Evolutionary conservation across 2,329 filamentous ascomycete species (phyloP).

Genomic region (Ascocoryne sarcoides): DNA sequence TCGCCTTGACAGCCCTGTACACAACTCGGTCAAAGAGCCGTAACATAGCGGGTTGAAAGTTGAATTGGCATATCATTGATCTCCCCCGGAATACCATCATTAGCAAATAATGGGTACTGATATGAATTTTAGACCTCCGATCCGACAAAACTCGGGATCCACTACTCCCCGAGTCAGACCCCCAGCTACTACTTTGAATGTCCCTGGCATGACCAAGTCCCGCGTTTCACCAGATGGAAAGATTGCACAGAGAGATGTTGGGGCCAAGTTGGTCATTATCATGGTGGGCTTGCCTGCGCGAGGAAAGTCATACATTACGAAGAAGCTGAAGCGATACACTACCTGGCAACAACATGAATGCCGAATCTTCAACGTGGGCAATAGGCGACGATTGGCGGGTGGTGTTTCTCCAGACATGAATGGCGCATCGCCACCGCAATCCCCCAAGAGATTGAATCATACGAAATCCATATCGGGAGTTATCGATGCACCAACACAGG

Average conservation of each 20-base stretch:
- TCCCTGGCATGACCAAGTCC: constrained; percentile 91
- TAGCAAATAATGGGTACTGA: constrained; percentile 6
- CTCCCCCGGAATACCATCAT: too few species aligned
- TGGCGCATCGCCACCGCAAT: constrained; percentile 19
- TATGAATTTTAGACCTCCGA: constrained; percentile 44
- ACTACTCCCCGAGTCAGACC: constrained; percentile 70
- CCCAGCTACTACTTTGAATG: constrained; percentile 91
- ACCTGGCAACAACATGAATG: constrained; percentile 98
- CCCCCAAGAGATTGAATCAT: constrained; percentile 7
- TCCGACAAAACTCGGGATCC: constrained; percentile 64
- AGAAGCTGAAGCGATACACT: constrained; percentile 90
- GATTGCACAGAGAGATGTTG: constrained; percentile 89
- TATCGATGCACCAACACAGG: constrained; percentile 36
- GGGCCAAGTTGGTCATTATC: constrained; percentile 91
- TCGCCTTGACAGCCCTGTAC: background rate
- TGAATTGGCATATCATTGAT: too few species aligned
- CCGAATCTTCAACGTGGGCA: constrained; percentile 94
- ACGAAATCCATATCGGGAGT: constrained; percentile 13
- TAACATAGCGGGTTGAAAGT: too few species aligned
- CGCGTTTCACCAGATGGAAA: constrained; percentile 91
- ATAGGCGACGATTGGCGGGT: constrained; percentile 73
- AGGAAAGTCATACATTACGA: constrained; percentile 98
- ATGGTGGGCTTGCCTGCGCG: constrained; percentile 95
- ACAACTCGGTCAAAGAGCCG: too few species aligned
- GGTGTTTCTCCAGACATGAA: constrained; percentile 33